A percentile compares a stretch with the other conserved stretches of the same genome.
Conservation (phyloP, 495 filamentous ascomycete species). For the Penicillium waksmanii region DNA sequence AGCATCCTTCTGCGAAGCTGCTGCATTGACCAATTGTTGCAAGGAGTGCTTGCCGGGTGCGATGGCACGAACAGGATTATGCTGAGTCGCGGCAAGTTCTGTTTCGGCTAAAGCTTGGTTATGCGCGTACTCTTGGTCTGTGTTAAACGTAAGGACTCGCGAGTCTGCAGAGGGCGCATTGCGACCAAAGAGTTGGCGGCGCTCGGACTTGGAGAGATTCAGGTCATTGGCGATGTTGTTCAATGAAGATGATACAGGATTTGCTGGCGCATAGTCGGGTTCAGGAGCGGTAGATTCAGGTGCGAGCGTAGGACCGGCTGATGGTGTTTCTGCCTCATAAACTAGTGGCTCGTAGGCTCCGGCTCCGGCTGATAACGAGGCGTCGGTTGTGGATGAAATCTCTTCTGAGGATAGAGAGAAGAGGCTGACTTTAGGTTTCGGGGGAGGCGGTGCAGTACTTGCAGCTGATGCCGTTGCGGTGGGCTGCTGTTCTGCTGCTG, state of each 20-base stretch:
- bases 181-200: conserved; percentile 83
- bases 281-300: conserved; percentile 20
- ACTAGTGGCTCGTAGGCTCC: conserved; percentile 55
- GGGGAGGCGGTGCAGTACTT: conserved; percentile 27
- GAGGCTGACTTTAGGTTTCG: conserved; percentile 61
- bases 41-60: conserved; percentile 88
- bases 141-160: conserved; percentile 78
- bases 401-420: conserved; percentile 57
- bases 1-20: conserved; percentile 75
- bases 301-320: conserved; percentile 26
- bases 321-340: conserved; percentile 38
- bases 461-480: conserved; percentile 6
- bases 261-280: conserved; percentile 20
- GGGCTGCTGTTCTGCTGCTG: conserved; percentile 2
- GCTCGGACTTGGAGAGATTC: conserved; percentile 71
- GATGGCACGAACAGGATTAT: conserved; percentile 82
- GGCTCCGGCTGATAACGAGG: conserved; percentile 6
- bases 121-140: conserved; percentile 78
- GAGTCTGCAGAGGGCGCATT: conserved; percentile 39
- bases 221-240: conserved; percentile 70
- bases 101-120: conserved; percentile 63
- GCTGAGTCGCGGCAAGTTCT: conserved; percentile 66
- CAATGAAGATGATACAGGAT: conserved; percentile 43
- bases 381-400: conserved; percentile 7
- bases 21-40: conserved; percentile 82